These are phyloP conservation scores for Cyanodermella asteris DNA, from an alignment of 2,329 filamentous ascomycete genomes.

Conservation along the genomic window DNA sequence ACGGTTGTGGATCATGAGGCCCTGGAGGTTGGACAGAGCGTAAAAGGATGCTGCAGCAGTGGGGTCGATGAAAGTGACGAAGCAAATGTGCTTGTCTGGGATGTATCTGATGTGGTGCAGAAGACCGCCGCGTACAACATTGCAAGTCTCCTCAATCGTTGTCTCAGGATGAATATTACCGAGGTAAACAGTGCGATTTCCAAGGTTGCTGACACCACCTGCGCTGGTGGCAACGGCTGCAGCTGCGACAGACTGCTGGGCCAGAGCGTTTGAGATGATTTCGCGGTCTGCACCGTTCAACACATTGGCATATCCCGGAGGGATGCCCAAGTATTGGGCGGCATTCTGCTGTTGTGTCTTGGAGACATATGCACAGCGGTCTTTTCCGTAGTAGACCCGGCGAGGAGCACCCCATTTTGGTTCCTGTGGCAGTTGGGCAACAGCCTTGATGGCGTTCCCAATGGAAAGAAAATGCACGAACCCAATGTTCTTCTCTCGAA, in stretches of 20 bases:
- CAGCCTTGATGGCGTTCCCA: conserved; percentile 93
- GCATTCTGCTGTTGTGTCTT: conserved; percentile 99
- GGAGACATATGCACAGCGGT: conserved; percentile 92
- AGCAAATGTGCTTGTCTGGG: conserved; percentile 98
- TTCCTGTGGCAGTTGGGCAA: conserved; percentile 87
- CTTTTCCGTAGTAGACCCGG: conserved; percentile 96
- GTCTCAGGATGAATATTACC: conserved; percentile 98
- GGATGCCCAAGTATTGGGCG: conserved; percentile 91
- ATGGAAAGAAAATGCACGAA: conserved; percentile 97
- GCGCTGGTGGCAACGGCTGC: conserved; percentile 92
- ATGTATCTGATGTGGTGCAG: conserved; percentile 98
- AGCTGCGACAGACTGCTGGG: conserved; percentile 91
- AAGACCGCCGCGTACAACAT: conserved; percentile 85
- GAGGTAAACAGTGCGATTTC: conserved; percentile 91
- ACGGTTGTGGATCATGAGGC: conserved; percentile 97
- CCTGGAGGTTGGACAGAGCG: conserved; percentile 88
- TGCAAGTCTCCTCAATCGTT: conserved; percentile 98
- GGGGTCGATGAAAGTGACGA: conserved; percentile 97
- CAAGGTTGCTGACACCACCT: conserved; percentile 89
- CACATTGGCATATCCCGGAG: conserved; percentile 88
- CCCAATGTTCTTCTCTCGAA: conserved; percentile 91
- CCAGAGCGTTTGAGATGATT: conserved; percentile 84
- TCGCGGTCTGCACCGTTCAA: conserved; percentile 90
- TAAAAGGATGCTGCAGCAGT: conserved; percentile 97
- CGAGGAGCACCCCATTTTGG: conserved; percentile 89